Base-by-base conservation (phyloP, 495 filamentous ascomycete species). In the Neurospora discreta region DNA sequence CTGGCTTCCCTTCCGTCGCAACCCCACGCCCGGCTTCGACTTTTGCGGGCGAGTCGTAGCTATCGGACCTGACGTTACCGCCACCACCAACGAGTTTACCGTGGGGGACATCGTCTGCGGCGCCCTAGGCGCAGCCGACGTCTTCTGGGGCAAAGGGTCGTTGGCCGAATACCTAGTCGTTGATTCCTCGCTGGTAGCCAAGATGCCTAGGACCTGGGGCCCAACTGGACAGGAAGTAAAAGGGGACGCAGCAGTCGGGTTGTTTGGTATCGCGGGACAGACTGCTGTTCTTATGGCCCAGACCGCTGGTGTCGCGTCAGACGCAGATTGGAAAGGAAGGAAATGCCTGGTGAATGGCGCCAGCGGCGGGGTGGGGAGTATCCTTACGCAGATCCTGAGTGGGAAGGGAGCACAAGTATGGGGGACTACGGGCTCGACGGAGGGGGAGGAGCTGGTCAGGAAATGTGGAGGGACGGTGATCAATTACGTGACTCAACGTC, bases 291-390 rank as follows among this genome's bases (percentile, higher is more conserved):
- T 80, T 0, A 74, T 79, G 69, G 26, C 42, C 0, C 75, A 69
- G 60, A 75, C 77, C 0, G 73, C 68, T 1, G 76, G 58, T 8
- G 68, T 77, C 9, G 0, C n/a, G 0, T 11, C 23, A 30, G 46
- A 26, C 0, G 1, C 20, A 1, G 46, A 16, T 0, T 68, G 39
- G 33, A 36, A 71, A 1, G 80, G 78, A 2, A 75, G 75, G 2
- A 77, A 78, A 20, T 76, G 83, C 69, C 20, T 81, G 68, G 73
- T 86, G 0, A 83, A 85, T 73, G 84, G 81, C 13, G 84, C 81
- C 4, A 83, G 82, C 71, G 84, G 84, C 2, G 84, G 83, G 8
- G 81, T 85, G 7, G 84, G 84, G 6, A 69, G 73, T 10, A 26
- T 85, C 33, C 67, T 81, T 11, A 71, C 84, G 70, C 84, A 86